phyloP scores from a whole-genome alignment of 2,329 filamentous ascomycete genomes.

The Zasmidium angulare region DNA sequence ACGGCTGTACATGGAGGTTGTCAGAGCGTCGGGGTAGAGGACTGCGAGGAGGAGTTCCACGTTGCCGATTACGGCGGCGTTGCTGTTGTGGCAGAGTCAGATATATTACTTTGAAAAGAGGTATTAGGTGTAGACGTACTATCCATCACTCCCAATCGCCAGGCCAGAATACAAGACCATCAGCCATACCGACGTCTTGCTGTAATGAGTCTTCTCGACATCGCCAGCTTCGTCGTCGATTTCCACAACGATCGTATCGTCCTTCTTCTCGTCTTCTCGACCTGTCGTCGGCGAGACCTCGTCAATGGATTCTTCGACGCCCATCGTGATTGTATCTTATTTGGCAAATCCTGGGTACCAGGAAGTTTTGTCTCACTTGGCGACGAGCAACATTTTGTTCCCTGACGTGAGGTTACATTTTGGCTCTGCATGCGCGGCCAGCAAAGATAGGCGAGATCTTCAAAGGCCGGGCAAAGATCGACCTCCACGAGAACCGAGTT shows the following conservation, averaged over 20 bases:
- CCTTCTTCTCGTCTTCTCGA: not conserved
- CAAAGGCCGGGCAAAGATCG: not conserved
- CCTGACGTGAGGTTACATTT: not conserved
- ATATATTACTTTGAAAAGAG: not conserved
- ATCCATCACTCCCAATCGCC: constrained; percentile 38
- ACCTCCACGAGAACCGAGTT: not conserved
- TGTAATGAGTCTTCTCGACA: constrained; percentile 10
- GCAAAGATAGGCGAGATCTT: constrained; percentile 3
- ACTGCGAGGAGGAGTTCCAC: constrained; percentile 33
- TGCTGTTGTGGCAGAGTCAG: constrained; percentile 11
- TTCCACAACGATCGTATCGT: not conserved
- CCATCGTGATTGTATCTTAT: not conserved
- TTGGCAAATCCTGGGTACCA: no score
- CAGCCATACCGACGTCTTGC: constrained; percentile 34
- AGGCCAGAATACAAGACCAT: constrained; percentile 38
- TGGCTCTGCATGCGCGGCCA: not conserved
- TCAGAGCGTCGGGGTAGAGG: constrained; percentile 35
- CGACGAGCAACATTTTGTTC: no score
- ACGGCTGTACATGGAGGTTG: constrained; percentile 29
- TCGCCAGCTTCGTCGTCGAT: constrained; percentile 3
- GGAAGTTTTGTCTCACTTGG: no score
- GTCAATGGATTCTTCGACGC: not conserved
- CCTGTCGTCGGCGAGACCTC: not conserved
- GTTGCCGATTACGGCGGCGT: constrained; percentile 38
- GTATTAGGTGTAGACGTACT: constrained; percentile 15